Conservation (phyloP, 2,329 filamentous ascomycete genomes). For the Neonectria hederae region DNA sequence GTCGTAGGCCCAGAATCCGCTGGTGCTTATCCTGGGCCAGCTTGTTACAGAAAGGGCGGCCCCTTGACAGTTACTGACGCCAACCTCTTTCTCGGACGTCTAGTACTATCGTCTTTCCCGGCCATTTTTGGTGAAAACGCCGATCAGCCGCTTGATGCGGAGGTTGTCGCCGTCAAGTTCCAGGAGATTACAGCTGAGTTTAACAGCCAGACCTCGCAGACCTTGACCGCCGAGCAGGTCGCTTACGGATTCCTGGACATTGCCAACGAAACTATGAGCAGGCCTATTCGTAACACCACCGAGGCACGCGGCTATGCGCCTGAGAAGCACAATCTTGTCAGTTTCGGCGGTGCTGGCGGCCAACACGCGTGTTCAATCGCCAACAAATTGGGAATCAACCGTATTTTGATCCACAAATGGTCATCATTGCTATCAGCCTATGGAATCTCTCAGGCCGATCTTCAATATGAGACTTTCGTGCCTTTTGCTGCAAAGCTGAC, state of each 20-base stretch:
- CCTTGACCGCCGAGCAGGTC: conserved; percentile 47
- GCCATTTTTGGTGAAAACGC: conserved; percentile 77
- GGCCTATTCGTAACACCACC: conserved; percentile 76
- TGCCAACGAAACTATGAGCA: conserved; percentile 79
- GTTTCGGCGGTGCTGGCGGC: conserved; percentile 77
- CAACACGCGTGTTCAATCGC: conserved; percentile 61
- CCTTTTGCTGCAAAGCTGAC: conserved; percentile 43
- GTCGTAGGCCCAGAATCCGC: conserved; percentile 77
- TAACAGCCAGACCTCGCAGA: conserved; percentile 49
- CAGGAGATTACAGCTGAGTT: conserved; percentile 50
- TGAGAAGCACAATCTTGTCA: conserved; percentile 46
- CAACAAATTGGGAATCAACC: conserved; percentile 50
- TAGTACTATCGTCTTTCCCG: conserved; percentile 68
- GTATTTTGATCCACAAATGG: conserved; percentile 54
- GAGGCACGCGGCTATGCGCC: conserved; percentile 62
- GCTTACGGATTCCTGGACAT: conserved; percentile 80
- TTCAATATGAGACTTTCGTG: conserved; percentile 50
- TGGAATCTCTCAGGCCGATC: conserved; percentile 53
- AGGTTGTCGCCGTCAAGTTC: conserved; percentile 51
- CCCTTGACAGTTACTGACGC: conserved; percentile 79
- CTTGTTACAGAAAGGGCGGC: conserved; percentile 75
- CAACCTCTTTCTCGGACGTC: conserved; percentile 72
- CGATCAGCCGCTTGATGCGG: conserved; percentile 59
- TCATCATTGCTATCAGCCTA: conserved; percentile 55
- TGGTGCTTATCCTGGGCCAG: conserved; percentile 74